Evolutionary conservation across 1,139 yeast genomes (phyloP).

Genomic region (Lodderomyces theae): DNA sequence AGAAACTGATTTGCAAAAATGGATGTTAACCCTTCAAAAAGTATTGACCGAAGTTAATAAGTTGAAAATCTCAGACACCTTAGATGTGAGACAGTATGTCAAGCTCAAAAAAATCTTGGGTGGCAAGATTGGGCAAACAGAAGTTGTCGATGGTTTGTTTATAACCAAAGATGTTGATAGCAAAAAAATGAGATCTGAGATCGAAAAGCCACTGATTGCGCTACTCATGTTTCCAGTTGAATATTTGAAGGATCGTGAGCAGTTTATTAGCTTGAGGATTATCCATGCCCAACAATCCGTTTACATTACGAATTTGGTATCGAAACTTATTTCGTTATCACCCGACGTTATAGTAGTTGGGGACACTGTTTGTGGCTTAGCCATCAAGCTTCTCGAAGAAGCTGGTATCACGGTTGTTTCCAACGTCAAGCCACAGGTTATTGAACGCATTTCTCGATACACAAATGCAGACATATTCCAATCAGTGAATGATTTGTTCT

Average conservation of each 20-base stretch:
- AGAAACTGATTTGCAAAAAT: conserved; percentile 40
- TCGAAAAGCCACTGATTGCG: conserved; percentile 71
- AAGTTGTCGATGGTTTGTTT: conserved; percentile 71
- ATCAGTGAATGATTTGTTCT: conserved; percentile 46
- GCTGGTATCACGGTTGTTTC: conserved; percentile 77
- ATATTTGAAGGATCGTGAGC: conserved; percentile 69
- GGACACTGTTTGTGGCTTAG: conserved; percentile 80
- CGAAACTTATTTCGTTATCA: conserved; percentile 68
- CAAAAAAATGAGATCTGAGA: conserved; percentile 66
- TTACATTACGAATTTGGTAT: conserved; percentile 76
- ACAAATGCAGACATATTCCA: conserved; percentile 77
- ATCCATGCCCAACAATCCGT: conserved; percentile 88
- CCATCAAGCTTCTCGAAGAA: conserved; percentile 66
- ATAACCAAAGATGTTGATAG: conserved; percentile 86
- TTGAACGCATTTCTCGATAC: conserved; percentile 74
- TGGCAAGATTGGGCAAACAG: conserved; percentile 59
- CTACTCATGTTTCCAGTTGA: conserved; percentile 88
- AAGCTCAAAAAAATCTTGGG: conserved; percentile 85
- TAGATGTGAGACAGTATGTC: conserved; percentile 84
- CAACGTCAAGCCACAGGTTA: conserved; percentile 77
- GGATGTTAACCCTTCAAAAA: conserved; percentile 29
- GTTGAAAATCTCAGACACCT: conserved; percentile 57
- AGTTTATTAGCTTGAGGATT: conserved; percentile 77
- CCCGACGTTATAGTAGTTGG: conserved; percentile 84
- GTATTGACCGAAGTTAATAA: conserved; percentile 27